Conservation (phyloP, 306 rosid genomes). For the Ochetophila trinervis region DNA sequence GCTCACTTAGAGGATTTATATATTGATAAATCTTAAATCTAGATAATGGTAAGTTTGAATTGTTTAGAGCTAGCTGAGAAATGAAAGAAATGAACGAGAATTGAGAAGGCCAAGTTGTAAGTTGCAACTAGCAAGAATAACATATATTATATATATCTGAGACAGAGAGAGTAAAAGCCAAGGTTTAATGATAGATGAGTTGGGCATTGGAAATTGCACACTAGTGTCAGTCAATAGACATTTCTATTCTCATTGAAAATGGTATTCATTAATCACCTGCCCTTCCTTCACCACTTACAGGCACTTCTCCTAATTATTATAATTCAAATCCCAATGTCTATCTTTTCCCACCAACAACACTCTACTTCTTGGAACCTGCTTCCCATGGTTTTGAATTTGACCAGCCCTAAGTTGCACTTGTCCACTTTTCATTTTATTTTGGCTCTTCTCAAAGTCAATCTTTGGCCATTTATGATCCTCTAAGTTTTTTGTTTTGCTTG, state of each 20-base stretch:
- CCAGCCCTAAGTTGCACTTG: slow-evolving; percentile 17
- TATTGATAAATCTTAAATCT: no score
- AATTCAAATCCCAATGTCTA: slow-evolving; percentile 63
- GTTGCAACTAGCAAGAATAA: slow-evolving; percentile 23
- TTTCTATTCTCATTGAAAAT: slow-evolving; percentile 31
- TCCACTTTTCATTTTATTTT: no score
- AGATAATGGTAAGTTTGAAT: no score
- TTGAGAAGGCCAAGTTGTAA: no score
- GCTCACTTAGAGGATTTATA: no score
- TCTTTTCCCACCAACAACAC: slow-evolving; percentile 28
- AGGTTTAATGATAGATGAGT: slow-evolving; percentile 15
- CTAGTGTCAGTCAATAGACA: slow-evolving; percentile 27
- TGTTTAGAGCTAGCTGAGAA: no score
- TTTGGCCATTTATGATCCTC: not conserved
- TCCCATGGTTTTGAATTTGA: slow-evolving; percentile 22
- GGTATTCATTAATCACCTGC: slow-evolving; percentile 21
- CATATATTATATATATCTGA: not conserved
- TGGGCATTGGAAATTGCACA: slow-evolving; percentile 41
- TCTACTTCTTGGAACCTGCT: slow-evolving; percentile 18
- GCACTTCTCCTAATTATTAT: slow-evolving; percentile 27
- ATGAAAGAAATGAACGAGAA: not conserved
- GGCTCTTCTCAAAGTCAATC: no score
- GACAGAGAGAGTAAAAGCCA: slow-evolving; percentile 15
- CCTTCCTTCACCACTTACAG: slow-evolving; percentile 16
- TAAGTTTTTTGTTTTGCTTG: not conserved